phyloP scores from a whole-genome alignment of 768 basidiomycete genomes.

The Auricularia sp. region DNA sequence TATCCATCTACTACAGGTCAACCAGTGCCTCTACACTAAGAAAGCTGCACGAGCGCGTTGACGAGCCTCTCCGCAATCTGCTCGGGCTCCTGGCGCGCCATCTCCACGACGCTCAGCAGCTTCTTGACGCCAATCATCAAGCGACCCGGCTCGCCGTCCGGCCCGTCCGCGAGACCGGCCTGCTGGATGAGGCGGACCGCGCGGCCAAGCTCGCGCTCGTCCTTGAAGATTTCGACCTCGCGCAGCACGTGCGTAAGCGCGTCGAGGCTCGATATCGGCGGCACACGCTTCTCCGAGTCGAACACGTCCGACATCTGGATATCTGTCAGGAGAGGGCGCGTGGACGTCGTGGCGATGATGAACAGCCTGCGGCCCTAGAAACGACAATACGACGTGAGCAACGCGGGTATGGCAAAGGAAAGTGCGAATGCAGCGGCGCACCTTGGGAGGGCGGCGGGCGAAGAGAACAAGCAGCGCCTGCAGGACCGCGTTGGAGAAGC shows the following conservation, averaged over 20 bases:
- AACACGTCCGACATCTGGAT: constrained; percentile 85
- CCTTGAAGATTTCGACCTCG: constrained; percentile 69
- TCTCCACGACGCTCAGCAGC: constrained; percentile 82
- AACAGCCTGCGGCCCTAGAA: constrained; percentile 79
- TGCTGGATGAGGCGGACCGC: constrained; percentile 60
- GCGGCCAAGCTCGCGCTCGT: constrained; percentile 40
- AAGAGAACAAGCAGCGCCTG: constrained; percentile 86
- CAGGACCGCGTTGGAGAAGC: constrained; percentile 90
- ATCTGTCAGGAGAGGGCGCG: constrained; percentile 75
- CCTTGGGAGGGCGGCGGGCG: constrained; percentile 86
- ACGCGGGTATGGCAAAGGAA: not conserved
- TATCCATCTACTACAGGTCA: too few species aligned
- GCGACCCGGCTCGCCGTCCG: constrained; percentile 24
- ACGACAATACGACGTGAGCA: not conserved
- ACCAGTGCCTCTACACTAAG: not conserved
- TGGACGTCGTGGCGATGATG: constrained; percentile 85
- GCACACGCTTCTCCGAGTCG: constrained; percentile 77
- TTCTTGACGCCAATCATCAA: constrained; percentile 91
- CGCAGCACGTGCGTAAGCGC: constrained; percentile 69
- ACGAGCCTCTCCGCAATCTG: constrained; percentile 64
- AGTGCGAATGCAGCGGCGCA: constrained; percentile 20
- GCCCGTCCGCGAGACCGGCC: constrained; percentile 58
- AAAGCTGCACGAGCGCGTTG: constrained; percentile 32
- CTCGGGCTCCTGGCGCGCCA: constrained; percentile 93
- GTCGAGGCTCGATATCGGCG: constrained; percentile 62